These are phyloP conservation scores for Skeletonema potamos DNA, from an alignment of 108 stramenopile species.

Conservation along the genomic window DNA sequence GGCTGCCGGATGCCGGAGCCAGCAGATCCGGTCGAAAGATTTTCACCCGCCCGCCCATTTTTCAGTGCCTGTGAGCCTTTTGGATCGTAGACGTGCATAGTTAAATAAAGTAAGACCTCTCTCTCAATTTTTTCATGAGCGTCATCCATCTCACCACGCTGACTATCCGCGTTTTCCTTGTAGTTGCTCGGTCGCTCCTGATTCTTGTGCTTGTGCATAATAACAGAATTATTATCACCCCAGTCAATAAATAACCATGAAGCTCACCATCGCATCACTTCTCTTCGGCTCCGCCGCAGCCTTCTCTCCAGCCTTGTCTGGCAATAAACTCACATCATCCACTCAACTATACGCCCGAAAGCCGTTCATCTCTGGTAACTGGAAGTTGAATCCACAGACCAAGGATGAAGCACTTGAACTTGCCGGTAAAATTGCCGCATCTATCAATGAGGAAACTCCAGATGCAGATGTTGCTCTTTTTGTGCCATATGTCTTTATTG, in stretches of 20 bases:
- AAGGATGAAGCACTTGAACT: constrained; percentile 71
- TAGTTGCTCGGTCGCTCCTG: too few species aligned
- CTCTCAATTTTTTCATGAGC: too few species aligned
- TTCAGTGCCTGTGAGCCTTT: too few species aligned
- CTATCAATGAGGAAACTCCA: constrained; percentile 59
- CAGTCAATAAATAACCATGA: constrained; percentile 36
- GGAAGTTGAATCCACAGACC: constrained; percentile 91
- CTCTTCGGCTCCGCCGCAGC: constrained; percentile 49
- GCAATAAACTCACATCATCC: constrained; percentile 3
- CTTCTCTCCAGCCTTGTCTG: constrained; percentile 44
- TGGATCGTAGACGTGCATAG: too few species aligned
- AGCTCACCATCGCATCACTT: constrained; percentile 42
- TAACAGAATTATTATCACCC: neutral
- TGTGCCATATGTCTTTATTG: constrained; percentile 85
- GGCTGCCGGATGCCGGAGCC: too few species aligned
- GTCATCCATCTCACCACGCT: too few species aligned
- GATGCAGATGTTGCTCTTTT: constrained; percentile 82
- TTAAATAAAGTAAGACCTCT: too few species aligned
- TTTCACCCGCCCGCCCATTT: too few species aligned
- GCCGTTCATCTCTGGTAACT: constrained; percentile 95
- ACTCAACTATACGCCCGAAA: constrained; percentile 45
- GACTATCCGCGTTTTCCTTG: too few species aligned
- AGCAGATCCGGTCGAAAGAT: too few species aligned
- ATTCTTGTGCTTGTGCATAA: too few species aligned
- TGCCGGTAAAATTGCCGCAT: constrained; percentile 64